Evolutionary conservation across 2,329 filamentous ascomycete species (phyloP).

Genomic region (Alternaria gaisen): DNA sequence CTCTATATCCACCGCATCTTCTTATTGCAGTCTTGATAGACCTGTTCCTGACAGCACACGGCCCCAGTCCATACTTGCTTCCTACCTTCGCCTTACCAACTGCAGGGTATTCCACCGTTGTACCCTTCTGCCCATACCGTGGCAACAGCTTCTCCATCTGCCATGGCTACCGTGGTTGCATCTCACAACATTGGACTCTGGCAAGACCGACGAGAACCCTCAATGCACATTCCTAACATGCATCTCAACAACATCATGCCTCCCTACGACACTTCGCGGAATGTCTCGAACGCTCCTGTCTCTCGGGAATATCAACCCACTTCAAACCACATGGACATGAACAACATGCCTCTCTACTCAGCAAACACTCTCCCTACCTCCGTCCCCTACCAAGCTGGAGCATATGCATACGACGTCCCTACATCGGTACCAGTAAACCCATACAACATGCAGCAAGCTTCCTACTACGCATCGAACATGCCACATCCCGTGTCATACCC

Average conservation of each 20-base stretch:
- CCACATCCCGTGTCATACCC: slow-evolving; percentile 41
- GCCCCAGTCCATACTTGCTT: slow-evolving; percentile 36
- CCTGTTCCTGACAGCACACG: slow-evolving; percentile 32
- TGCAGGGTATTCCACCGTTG: slow-evolving; percentile 24
- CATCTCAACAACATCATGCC: slow-evolving; percentile 41
- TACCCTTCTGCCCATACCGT: slow-evolving; percentile 30
- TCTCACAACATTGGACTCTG: slow-evolving; percentile 47
- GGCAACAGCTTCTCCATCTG: slow-evolving; percentile 33
- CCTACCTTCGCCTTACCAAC: slow-evolving; percentile 26
- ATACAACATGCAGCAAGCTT: slow-evolving; percentile 49
- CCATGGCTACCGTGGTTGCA: slow-evolving; percentile 51
- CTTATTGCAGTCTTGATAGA: slow-evolving; percentile 32
- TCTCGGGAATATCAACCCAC: slow-evolving; percentile 44
- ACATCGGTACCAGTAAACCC: slow-evolving; percentile 43
- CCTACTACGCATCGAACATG: slow-evolving; percentile 37
- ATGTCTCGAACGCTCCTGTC: slow-evolving; percentile 33
- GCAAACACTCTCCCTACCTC: slow-evolving; percentile 39
- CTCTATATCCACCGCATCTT: slow-evolving; percentile 28
- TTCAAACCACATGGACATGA: slow-evolving; percentile 46
- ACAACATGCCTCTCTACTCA: slow-evolving; percentile 47
- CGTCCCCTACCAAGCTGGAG: slow-evolving; percentile 48
- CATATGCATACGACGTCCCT: slow-evolving; percentile 45
- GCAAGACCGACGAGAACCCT: slow-evolving; percentile 44
- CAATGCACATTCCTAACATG: slow-evolving; percentile 43
- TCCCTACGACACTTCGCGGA: slow-evolving; percentile 42